These are phyloP conservation scores for Cyberlindnera nakhonratchasimensis DNA, from an alignment of 805 yeast species.

Conservation along the genomic window DNA sequence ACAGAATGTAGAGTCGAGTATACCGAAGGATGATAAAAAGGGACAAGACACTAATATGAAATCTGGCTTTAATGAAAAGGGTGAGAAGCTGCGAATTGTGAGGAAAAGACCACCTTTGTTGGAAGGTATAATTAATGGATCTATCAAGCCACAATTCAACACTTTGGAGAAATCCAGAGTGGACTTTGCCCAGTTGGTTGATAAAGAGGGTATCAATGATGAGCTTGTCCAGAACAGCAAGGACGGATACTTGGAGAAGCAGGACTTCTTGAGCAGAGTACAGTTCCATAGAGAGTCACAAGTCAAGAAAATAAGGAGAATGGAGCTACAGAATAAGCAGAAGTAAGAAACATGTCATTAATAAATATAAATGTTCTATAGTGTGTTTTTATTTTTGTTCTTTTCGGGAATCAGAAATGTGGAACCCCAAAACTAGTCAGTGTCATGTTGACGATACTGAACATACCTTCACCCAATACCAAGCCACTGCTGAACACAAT, in stretches of 20 bases:
- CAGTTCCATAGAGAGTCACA: constrained; percentile 42
- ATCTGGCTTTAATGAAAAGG: constrained; percentile 22
- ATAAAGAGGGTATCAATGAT: constrained; percentile 76
- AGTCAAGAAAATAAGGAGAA: constrained; percentile 36
- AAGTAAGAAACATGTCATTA: constrained; percentile 5
- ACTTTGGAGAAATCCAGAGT: constrained; percentile 89
- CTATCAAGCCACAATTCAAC: constrained; percentile 75
- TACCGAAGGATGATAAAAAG: constrained; percentile 11
- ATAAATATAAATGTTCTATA: neutral
- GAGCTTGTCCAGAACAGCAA: constrained; percentile 79
- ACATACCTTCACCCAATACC: constrained; percentile 90
- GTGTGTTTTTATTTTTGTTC: no score
- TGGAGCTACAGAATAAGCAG: constrained; percentile 30
- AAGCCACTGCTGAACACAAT: constrained; percentile 89
- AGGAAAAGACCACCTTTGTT: constrained; percentile 72
- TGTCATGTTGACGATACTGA: constrained; percentile 78
- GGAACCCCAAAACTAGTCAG: constrained; percentile 68
- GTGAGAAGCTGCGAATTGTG: constrained; percentile 46
- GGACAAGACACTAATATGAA: constrained; percentile 10
- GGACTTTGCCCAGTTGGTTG: constrained; percentile 95
- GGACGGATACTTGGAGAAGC: constrained; percentile 88
- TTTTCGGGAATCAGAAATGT: constrained; percentile 37
- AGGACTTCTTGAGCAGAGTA: constrained; percentile 80
- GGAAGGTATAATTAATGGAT: constrained; percentile 67
- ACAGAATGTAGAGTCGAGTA: constrained; percentile 14